phyloP scores from a whole-genome alignment of 441 rosid genomes.

The Euphorbia schlechtendalii region DNA sequence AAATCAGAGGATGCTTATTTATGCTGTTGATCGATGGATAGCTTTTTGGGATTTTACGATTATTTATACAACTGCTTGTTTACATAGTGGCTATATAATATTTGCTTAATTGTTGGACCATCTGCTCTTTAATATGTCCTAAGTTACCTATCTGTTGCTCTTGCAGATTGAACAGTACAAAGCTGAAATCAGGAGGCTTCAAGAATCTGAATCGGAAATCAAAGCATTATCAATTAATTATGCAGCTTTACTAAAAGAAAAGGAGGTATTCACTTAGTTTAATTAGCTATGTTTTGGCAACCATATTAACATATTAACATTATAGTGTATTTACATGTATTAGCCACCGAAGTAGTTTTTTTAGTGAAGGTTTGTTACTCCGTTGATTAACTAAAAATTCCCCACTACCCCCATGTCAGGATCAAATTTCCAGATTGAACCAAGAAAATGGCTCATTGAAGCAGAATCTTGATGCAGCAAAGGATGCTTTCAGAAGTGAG shows the following conservation, averaged over 20 bases:
- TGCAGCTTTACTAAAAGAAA: constrained; percentile 85
- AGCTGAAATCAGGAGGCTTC: too few species aligned
- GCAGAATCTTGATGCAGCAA: too few species aligned
- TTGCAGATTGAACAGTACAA: constrained; percentile 70
- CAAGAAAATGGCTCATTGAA: too few species aligned
- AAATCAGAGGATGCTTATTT: not conserved
- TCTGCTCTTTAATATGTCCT: not conserved
- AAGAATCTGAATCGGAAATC: constrained; percentile 82
- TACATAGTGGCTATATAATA: too few species aligned
- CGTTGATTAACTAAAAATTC: too few species aligned
- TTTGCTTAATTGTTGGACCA: not conserved
- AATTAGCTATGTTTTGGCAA: too few species aligned
- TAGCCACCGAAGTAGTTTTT: not conserved
- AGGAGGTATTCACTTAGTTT: constrained; percentile 50
- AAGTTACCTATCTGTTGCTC: not conserved
- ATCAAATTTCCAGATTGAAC: constrained; percentile 62
- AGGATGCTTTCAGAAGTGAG: too few species aligned
- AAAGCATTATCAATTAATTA: constrained; percentile 88
- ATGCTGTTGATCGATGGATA: not conserved
- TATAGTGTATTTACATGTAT: not conserved
- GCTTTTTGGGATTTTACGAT: too few species aligned
- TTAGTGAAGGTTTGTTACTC: not conserved
- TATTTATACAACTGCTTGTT: too few species aligned
- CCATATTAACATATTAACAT: not conserved
- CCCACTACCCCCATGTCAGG: constrained; percentile 37